Evolutionary conservation across 2,329 filamentous ascomycete genomes (phyloP).

Genomic region (Monilinia polystroma): DNA sequence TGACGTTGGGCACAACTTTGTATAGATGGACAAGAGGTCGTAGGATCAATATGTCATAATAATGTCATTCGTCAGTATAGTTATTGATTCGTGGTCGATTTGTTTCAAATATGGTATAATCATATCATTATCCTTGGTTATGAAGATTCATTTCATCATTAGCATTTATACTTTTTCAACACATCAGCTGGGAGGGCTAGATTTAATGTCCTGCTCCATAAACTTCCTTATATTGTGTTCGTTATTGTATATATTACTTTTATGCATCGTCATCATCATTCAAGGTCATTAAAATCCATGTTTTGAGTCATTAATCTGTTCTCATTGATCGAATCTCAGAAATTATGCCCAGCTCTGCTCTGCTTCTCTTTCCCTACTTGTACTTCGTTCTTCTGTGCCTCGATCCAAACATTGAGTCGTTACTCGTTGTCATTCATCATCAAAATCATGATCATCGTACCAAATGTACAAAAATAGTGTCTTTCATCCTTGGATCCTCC

Average conservation of each 20-base stretch:
- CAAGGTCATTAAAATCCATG: not conserved
- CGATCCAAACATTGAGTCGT: conserved; percentile 2
- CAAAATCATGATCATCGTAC: conserved; percentile 17
- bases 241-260: not conserved
- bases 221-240: not conserved
- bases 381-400: not conserved
- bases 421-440: conserved; percentile 18
- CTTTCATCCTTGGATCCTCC: not conserved
- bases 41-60: not conserved
- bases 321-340: conserved; percentile 2
- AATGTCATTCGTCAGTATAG: not conserved
- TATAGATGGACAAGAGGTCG: not conserved
- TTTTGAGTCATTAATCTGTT: conserved; percentile 13
- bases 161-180: not conserved
- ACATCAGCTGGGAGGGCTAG: conserved; percentile 3
- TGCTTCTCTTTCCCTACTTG: not conserved
- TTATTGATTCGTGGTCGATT: not conserved
- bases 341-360: conserved; percentile 7
- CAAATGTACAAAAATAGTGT: conserved; percentile 20
- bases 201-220: not conserved
- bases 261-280: conserved; percentile 8
- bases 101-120: not conserved
- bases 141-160: not conserved
- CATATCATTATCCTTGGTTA: not conserved
- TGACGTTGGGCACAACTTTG: not conserved